These are phyloP conservation scores for Apiospora aurea DNA, from an alignment of 2,329 filamentous ascomycete genomes.

Conservation along the genomic window DNA sequence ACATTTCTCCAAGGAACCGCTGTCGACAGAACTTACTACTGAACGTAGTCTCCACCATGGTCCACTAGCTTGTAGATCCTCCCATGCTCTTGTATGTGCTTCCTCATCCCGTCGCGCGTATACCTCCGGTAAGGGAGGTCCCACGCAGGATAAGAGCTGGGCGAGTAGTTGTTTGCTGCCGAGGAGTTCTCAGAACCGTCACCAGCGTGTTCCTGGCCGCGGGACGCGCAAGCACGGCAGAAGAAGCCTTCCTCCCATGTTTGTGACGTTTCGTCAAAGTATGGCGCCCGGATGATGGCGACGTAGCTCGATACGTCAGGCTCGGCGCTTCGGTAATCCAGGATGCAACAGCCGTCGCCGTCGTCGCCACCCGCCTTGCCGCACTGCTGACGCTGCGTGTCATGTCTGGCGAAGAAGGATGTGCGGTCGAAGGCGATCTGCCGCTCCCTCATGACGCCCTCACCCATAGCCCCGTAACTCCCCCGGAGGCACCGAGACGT, in stretches of 20 bases:
- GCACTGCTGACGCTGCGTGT: background rate
- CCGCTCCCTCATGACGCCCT: background rate
- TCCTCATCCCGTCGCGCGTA: background rate
- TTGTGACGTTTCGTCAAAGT: background rate
- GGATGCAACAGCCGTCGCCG: background rate
- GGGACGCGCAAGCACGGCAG: conserved; percentile 2
- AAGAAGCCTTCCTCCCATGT: conserved; percentile 5
- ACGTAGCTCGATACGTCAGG: conserved; percentile 8
- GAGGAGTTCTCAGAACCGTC: background rate
- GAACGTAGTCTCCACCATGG: background rate
- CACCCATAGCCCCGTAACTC: background rate
- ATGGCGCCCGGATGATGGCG: background rate
- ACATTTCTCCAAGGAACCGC: background rate
- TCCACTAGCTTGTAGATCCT: background rate
- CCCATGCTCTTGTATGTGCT: background rate
- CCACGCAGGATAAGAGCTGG: background rate
- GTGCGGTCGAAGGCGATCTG: background rate
- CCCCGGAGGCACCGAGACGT: background rate
- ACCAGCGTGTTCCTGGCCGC: background rate
- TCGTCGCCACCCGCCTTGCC: too few relatives aligned
- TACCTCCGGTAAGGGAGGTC: conserved; percentile 1
- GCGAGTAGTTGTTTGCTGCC: background rate
- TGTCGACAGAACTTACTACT: background rate
- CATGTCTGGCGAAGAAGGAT: background rate
- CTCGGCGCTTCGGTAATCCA: background rate